Evolutionary conservation across 331 rosid genomes (phyloP).

Genomic region (Rosa hybrid): DNA sequence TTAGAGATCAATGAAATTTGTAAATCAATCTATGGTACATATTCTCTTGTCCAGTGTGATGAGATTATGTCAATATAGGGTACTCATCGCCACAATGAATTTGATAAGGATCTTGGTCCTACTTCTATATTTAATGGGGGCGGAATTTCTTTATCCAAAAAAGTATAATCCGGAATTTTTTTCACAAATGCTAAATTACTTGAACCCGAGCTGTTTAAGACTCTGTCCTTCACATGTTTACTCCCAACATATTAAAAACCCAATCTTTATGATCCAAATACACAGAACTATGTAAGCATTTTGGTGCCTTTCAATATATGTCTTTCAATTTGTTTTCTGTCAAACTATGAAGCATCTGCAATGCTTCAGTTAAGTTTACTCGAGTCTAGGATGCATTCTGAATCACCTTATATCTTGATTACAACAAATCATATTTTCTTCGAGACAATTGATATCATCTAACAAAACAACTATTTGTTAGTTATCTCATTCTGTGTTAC

Average conservation of each 20-base stretch:
- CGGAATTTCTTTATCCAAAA: no score
- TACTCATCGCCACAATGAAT: not conserved
- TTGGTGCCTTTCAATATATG: not conserved
- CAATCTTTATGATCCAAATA: not conserved
- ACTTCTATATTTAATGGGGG: not conserved
- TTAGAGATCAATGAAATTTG: not conserved
- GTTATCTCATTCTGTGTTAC: not conserved
- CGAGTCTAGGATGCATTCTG: not conserved
- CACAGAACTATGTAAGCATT: not conserved
- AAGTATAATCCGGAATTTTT: no score
- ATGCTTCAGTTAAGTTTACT: not conserved
- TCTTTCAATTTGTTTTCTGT: not conserved
- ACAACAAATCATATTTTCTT: not conserved
- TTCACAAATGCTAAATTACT: not conserved
- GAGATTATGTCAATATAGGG: no score
- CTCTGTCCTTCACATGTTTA: not conserved
- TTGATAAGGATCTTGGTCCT: not conserved
- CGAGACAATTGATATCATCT: not conserved
- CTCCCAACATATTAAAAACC: not conserved
- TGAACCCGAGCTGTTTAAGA: not conserved
- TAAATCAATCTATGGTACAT: not conserved
- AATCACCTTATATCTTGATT: not conserved
- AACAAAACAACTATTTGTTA: not conserved
- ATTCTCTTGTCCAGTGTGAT: not conserved
- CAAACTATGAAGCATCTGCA: not conserved